Conservation (phyloP, 495 filamentous ascomycete species). For the Tuber brumale region DNA sequence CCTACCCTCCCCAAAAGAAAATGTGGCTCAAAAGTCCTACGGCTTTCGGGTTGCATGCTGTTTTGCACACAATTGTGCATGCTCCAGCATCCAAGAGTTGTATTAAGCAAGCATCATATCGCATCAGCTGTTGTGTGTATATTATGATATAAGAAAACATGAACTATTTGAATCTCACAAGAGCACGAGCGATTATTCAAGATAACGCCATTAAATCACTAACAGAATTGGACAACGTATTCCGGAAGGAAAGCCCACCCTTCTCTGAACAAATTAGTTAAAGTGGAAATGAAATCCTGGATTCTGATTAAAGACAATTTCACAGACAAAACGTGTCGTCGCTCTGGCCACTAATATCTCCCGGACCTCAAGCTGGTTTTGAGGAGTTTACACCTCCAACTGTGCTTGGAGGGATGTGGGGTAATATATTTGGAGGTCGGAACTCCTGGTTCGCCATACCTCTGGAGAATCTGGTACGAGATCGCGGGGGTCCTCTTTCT, state of each 20-base stretch:
- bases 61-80: neutral
- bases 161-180: neutral
- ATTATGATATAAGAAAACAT: neutral
- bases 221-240: neutral
- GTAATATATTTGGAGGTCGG: neutral
- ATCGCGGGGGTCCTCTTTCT: no score
- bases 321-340: neutral
- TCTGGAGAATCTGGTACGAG: no score
- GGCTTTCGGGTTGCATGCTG: neutral
- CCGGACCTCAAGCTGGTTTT: neutral
- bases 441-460: no score
- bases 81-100: neutral
- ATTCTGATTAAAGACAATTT: neutral
- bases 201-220: neutral
- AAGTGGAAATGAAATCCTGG: neutral
- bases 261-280: neutral
- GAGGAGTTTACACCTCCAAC: neutral
- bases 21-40: neutral
- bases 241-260: neutral
- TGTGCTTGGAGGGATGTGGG: neutral
- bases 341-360: neutral
- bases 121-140: neutral
- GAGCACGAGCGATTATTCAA: neutral
- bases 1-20: neutral
- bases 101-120: neutral